phyloP scores from a whole-genome alignment of 306 rosid genomes.

The Casuarina equisetifolia region DNA sequence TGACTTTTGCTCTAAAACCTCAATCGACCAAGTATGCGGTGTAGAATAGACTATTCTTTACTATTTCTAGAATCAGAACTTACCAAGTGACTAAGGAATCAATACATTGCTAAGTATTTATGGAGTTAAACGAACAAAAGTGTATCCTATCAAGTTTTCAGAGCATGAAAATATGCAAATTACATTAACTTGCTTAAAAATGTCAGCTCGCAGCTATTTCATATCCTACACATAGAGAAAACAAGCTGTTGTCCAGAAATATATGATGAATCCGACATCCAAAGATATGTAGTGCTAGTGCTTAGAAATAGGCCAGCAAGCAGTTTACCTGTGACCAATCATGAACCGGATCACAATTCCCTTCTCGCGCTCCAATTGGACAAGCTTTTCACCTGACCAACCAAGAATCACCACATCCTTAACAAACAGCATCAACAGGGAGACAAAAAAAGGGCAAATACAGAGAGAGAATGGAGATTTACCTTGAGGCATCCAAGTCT shows the following conservation, averaged over 20 bases:
- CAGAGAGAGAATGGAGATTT: background rate
- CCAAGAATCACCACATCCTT: slow-evolving; percentile 1
- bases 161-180: background rate
- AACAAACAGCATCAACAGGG: slow-evolving; percentile 27
- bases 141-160: background rate
- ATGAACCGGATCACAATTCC: slow-evolving; percentile 93
- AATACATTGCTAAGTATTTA: background rate
- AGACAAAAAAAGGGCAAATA: background rate
- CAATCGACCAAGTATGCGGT: slow-evolving; percentile 2
- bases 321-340: slow-evolving; percentile 92
- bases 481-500: slow-evolving; percentile 99
- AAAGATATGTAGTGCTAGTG: background rate
- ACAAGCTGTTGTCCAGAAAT: background rate
- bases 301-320: background rate
- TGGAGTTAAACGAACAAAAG: background rate
- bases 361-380: slow-evolving; percentile 87
- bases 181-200: background rate
- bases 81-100: background rate
- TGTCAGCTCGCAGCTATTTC: background rate
- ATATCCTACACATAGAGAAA: background rate
- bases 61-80: no score
- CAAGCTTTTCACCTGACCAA: slow-evolving; percentile 75
- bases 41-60: background rate
- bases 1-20: background rate
- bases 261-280: background rate